Conservation (phyloP, 139 green algal genomes). For the Trebouxia sp. region DNA sequence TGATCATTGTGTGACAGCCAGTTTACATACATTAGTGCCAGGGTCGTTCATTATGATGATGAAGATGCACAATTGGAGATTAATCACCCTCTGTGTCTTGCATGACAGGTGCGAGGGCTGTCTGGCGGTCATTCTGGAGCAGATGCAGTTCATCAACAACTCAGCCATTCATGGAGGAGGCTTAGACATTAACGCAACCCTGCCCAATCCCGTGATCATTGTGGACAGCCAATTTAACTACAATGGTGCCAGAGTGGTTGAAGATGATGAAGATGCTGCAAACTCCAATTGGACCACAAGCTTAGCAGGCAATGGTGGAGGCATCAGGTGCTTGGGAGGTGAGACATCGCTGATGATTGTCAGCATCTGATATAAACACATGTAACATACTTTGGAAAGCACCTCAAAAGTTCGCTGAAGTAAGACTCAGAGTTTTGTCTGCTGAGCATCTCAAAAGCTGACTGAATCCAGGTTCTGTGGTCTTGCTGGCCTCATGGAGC, state of each 20-base stretch:
- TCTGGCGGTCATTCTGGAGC: slow-evolving; percentile 15
- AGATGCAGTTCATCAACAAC: slow-evolving; percentile 25
- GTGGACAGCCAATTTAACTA: not conserved
- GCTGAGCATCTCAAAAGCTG: no score
- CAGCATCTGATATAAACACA: no score
- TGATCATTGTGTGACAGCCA: not conserved
- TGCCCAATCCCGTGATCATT: slow-evolving; percentile 23
- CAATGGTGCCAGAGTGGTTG: slow-evolving; percentile 4
- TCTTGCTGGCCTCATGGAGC: no score
- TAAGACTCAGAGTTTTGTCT: no score
- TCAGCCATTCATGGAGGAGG: not conserved
- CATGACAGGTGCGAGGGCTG: not conserved
- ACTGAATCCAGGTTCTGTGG: no score
- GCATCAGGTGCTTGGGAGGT: slow-evolving; percentile 15
- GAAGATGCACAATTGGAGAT: not conserved
- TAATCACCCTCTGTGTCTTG: not conserved
- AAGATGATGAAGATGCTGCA: not conserved
- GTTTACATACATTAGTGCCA: not conserved
- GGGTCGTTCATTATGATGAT: not conserved
- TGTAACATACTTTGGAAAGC: no score
- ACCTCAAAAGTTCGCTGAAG: no score
- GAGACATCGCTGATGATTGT: not conserved
- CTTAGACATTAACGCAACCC: slow-evolving; percentile 8
- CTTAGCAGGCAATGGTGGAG: slow-evolving; percentile 14
- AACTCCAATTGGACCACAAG: not conserved